phyloP scores from a whole-genome alignment of 1,139 yeast genomes.

The Debaryomyces singareniensis region DNA sequence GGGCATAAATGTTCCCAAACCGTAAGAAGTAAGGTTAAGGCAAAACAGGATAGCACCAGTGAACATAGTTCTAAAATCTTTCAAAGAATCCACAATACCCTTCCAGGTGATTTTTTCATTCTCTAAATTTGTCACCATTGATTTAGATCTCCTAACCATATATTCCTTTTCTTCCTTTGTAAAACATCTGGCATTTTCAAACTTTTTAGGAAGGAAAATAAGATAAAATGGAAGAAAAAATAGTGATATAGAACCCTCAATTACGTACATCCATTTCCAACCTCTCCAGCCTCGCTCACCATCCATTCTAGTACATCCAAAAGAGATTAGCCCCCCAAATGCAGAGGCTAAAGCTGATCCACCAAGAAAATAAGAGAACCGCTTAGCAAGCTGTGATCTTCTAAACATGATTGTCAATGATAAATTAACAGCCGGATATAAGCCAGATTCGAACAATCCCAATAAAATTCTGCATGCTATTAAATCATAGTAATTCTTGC shows the following conservation, averaged over 20 bases:
- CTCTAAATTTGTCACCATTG: slow-evolving; percentile 20
- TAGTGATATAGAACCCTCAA: slow-evolving; percentile 23
- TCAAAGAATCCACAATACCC: slow-evolving; percentile 31
- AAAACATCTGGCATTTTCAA: slow-evolving; percentile 10
- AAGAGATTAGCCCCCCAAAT: slow-evolving; percentile 35
- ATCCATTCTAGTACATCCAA: slow-evolving; percentile 31
- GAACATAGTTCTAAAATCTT: slow-evolving; percentile 32
- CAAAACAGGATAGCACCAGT: slow-evolving; percentile 40
- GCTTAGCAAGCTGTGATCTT: slow-evolving; percentile 33
- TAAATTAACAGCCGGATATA: slow-evolving; percentile 32
- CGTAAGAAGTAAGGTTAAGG: slow-evolving; percentile 40
- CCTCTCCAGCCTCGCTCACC: slow-evolving; percentile 23
- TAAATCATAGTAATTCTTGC: slow-evolving; percentile 11
- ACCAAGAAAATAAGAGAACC: slow-evolving; percentile 35
- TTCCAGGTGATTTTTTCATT: slow-evolving; percentile 28
- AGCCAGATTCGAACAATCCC: slow-evolving; percentile 17
- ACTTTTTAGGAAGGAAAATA: slow-evolving; percentile 3
- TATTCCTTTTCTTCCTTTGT: slow-evolving; percentile 16
- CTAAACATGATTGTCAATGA: slow-evolving; percentile 33
- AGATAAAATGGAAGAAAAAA: slow-evolving; percentile 5
- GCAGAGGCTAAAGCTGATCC: slow-evolving; percentile 40
- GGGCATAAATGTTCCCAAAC: slow-evolving; percentile 44
- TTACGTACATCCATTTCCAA: slow-evolving; percentile 30
- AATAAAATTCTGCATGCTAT: slow-evolving; percentile 14
- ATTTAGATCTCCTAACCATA: slow-evolving; percentile 18